Evolutionary conservation across 2,329 filamentous ascomycete species (phyloP).

Genomic region (Paecilomyces niveus): DNA sequence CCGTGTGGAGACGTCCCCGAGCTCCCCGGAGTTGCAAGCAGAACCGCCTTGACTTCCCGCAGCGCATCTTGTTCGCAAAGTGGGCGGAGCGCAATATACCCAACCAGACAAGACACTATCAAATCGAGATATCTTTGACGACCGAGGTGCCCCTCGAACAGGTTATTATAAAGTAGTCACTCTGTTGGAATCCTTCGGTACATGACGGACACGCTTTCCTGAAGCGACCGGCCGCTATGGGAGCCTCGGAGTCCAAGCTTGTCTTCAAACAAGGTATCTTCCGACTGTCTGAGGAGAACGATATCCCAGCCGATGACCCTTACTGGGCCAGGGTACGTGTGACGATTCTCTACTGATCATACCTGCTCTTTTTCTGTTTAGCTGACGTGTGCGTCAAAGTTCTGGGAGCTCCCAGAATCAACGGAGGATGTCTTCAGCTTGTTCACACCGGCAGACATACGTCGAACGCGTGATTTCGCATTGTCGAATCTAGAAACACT

Average conservation of each 20-base stretch:
- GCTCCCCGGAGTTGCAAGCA: not conserved
- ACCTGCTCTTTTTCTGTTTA: not conserved
- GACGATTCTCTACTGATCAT: not conserved
- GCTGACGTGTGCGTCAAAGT: slow-evolving; percentile 47
- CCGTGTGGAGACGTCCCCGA: not conserved
- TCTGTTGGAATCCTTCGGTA: not conserved
- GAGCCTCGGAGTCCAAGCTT: slow-evolving; percentile 96
- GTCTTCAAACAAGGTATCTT: slow-evolving; percentile 99
- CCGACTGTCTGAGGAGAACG: slow-evolving; percentile 81
- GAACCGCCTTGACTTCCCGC: not conserved
- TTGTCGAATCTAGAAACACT: slow-evolving; percentile 86
- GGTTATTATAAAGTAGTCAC: not conserved
- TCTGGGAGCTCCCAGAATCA: slow-evolving; percentile 95
- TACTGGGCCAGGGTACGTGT: slow-evolving; percentile 83
- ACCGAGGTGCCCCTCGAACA: not conserved
- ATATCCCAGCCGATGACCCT: slow-evolving; percentile 78
- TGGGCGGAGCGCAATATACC: not conserved
- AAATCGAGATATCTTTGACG: not conserved
- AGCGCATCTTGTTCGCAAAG: not conserved
- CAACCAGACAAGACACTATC: not conserved
- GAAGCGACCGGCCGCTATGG: slow-evolving; percentile 54
- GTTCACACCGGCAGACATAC: slow-evolving; percentile 82
- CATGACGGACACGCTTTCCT: slow-evolving; percentile 8
- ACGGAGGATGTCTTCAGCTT: slow-evolving; percentile 95
- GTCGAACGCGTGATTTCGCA: slow-evolving; percentile 76